Percentiles rank a stretch among this genome's conserved stretches.
phyloP scores from a whole-genome alignment of 306 rosid species.

The Argentina anserina region DNA sequence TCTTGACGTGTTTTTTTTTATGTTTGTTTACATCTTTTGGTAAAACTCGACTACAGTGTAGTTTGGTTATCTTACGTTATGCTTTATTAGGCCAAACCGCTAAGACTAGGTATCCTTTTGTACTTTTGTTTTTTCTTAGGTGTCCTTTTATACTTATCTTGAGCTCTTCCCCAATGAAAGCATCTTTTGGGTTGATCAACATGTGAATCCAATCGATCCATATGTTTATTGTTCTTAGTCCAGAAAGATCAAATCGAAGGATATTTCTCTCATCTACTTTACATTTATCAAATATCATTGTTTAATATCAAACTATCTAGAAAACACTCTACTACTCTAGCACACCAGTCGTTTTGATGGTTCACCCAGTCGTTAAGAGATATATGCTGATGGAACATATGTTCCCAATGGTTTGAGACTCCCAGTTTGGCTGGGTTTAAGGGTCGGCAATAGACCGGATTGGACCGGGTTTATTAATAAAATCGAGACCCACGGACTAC shows the following conservation, averaged over 20 bases:
- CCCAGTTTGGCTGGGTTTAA: no score
- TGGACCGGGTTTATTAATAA: no score
- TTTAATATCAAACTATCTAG: not conserved
- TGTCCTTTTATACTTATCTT: not conserved
- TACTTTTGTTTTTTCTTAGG: no score
- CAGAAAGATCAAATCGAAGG: not conserved
- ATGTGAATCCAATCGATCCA: not conserved
- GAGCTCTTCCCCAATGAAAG: constrained; percentile 16
- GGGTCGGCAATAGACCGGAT: no score
- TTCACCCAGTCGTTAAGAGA: no score
- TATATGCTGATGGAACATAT: no score
- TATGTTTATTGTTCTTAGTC: not conserved
- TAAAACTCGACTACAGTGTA: not conserved
- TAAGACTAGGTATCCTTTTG: not conserved
- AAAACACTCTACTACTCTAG: not conserved
- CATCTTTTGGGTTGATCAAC: constrained; percentile 5
- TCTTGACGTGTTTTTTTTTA: no score
- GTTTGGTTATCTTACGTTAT: not conserved
- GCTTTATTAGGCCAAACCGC: not conserved
- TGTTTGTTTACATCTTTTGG: not conserved
- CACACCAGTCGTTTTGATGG: not conserved
- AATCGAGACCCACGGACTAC: no score
- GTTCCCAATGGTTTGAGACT: no score
- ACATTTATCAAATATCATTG: not conserved
- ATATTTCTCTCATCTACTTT: not conserved